A percentile compares a stretch with the other conserved stretches of the same genome.
phyloP scores from a whole-genome alignment of 805 yeast genomes.

The Maudiozyma pseudohumilis region DNA sequence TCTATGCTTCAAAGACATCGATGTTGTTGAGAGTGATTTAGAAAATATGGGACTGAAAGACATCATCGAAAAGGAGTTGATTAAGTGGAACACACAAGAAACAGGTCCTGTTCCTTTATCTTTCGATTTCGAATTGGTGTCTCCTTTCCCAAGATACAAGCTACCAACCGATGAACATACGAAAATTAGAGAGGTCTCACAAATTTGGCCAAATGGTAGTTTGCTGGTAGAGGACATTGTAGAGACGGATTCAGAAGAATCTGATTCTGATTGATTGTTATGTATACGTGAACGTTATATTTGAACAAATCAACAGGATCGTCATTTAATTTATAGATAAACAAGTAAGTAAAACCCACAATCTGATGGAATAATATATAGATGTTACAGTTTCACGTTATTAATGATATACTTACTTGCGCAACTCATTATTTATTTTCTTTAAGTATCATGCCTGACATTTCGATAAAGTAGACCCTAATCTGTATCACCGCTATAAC shows the following conservation, averaged over 20 bases:
- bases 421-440: not conserved
- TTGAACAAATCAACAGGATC: too few relatives aligned
- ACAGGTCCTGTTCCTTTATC: conserved; percentile 10
- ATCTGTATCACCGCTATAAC: too few relatives aligned
- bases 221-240: conserved; percentile 40
- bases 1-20: conserved; percentile 16
- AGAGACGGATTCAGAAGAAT: conserved; percentile 13
- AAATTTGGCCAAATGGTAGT: conserved; percentile 67
- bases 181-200: conserved; percentile 33
- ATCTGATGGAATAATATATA: too few relatives aligned
- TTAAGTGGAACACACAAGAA: conserved; percentile 6
- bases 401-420: not conserved
- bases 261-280: too few relatives aligned
- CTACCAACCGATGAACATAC: conserved; percentile 29
- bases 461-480: too few relatives aligned
- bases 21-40: conserved; percentile 6
- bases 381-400: not conserved
- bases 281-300: not conserved
- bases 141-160: conserved; percentile 54
- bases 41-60: conserved; percentile 6
- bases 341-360: too few relatives aligned
- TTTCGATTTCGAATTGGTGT: conserved; percentile 47
- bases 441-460: too few relatives aligned
- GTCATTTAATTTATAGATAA: too few relatives aligned
- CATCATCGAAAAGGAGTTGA: conserved; percentile 11